phyloP scores from a whole-genome alignment of 257 asterid genomes.

The Fraxinus quadrangulata region DNA sequence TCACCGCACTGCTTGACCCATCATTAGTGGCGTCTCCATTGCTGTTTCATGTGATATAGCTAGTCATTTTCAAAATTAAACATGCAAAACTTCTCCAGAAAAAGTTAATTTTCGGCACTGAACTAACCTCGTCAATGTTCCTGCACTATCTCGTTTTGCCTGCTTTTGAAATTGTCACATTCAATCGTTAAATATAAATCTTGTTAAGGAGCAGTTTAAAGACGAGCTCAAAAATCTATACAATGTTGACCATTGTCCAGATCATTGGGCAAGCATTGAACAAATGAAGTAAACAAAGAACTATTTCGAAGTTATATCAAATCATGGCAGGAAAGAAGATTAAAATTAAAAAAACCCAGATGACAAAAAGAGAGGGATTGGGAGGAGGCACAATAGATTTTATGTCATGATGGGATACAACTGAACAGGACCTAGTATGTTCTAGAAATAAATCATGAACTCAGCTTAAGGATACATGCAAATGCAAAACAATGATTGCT shows the following conservation, averaged over 20 bases:
- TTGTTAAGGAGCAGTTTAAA: constrained; percentile 18
- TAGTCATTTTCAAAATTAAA: constrained; percentile 14
- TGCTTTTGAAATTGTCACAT: constrained; percentile 40
- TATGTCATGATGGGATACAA: not conserved
- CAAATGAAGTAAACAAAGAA: constrained; percentile 5
- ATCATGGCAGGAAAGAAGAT: constrained; percentile 5
- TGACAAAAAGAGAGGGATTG: not conserved
- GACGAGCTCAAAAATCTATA: constrained; percentile 1
- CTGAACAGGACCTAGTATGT: not conserved
- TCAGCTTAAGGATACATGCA: not conserved
- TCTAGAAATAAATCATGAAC: not conserved
- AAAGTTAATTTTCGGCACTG: constrained; percentile 16
- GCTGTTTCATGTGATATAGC: constrained; percentile 34
- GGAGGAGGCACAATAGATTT: not conserved
- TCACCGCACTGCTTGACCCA: constrained; percentile 36
- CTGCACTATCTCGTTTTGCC: constrained; percentile 49
- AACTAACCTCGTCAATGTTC: constrained; percentile 48
- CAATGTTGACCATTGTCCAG: not conserved
- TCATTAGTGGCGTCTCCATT: constrained; percentile 41
- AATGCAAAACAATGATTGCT: not conserved
- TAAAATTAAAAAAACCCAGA: not conserved
- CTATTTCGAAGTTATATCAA: not conserved
- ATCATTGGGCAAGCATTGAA: constrained; percentile 1
- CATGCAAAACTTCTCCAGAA: constrained; percentile 3
- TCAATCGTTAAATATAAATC: constrained; percentile 25